These are phyloP conservation scores for Osmozyma mogii DNA, from an alignment of 805 yeast genomes.

Conservation along the genomic window DNA sequence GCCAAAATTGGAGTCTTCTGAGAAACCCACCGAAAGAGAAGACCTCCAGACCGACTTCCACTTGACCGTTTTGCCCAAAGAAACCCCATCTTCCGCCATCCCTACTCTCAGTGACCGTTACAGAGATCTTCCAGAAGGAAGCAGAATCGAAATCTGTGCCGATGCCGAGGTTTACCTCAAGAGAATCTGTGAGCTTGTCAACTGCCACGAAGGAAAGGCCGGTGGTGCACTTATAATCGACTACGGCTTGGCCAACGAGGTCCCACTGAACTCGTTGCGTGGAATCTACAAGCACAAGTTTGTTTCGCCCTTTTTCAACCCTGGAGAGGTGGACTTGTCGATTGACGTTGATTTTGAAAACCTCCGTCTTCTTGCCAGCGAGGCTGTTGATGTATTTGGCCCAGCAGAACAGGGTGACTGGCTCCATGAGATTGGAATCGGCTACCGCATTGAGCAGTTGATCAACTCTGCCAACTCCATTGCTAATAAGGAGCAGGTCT, in stretches of 20 bases:
- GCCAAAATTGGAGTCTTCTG: constrained; percentile 15
- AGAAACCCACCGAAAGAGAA: constrained; percentile 6
- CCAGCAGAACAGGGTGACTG: constrained; percentile 75
- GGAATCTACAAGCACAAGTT: constrained; percentile 68
- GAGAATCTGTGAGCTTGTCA: constrained; percentile 43
- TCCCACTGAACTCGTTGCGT: constrained; percentile 67
- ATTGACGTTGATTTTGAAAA: constrained; percentile 78
- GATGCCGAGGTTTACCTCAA: constrained; percentile 55
- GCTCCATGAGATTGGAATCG: constrained; percentile 69
- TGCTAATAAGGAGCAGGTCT: constrained; percentile 45
- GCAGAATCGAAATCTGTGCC: constrained; percentile 67
- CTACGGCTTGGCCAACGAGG: constrained; percentile 56
- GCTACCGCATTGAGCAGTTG: constrained; percentile 56
- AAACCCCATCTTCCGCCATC: constrained; percentile 54
- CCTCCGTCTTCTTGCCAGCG: constrained; percentile 24
- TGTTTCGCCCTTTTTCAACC: constrained; percentile 65
- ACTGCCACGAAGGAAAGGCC: constrained; percentile 22
- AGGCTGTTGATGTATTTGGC: constrained; percentile 33
- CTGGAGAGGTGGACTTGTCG: constrained; percentile 76
- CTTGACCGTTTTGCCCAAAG: constrained; percentile 47
- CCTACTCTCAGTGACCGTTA: constrained; percentile 47
- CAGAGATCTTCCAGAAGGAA: constrained; percentile 42
- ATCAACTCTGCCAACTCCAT: constrained; percentile 30
- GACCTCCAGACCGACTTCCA: constrained; percentile 36
- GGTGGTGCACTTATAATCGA: constrained; percentile 75